Base-by-base conservation (phyloP, 192 early-diverging fungal genomes). In the Coemansia sp. region DNA sequence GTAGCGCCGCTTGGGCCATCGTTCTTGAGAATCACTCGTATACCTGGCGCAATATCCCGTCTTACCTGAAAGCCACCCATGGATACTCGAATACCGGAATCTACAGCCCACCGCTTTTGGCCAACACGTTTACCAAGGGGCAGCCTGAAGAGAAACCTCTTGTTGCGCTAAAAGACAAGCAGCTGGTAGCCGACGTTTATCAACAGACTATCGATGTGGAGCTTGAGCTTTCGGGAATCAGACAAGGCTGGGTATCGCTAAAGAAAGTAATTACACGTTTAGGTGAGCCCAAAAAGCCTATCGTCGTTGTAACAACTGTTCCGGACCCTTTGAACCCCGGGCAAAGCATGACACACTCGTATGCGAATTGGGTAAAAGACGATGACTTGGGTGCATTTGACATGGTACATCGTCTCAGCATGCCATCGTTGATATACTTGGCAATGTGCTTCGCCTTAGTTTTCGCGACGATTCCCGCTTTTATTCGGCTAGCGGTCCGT, bases 181-280 rank as follows among this genome's bases (percentile, higher is more conserved):
- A 59, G 57, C 57, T 59, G 15, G 33, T 18, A 18, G 33, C 57
- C 5, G 57, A 59, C 57, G 57, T 59, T 59, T 59, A 59, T 8
- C 57, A 59, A 16, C 33, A 34, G 57, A 47, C 68, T 20, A 47
- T 70, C 9, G 68, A 70, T 47, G 68, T 70, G 24, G 43, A 44
- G 41, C 43, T 70, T 16, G 68, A 70, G 68, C 43, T 70, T 29
- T 22, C 57, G n/a, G 68, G 68, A 34, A 70, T 70, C 31, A 70
- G 44, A 29, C 68, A 42, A 34, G 29, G 59, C 42, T 70, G 68
- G 68, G 29, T 62, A 31, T 38, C n/a, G 68, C 29, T 33, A 11
- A 70, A 70, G 68, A 59, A 10, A 18, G 43, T 12, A 18, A n/a
- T 54, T 43, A 33, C 46, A 27, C 18, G 20, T 10, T 18, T 70